Evolutionary conservation across 2,329 filamentous ascomycete species (phyloP).

Genomic region (Fusarium sulawesiense): DNA sequence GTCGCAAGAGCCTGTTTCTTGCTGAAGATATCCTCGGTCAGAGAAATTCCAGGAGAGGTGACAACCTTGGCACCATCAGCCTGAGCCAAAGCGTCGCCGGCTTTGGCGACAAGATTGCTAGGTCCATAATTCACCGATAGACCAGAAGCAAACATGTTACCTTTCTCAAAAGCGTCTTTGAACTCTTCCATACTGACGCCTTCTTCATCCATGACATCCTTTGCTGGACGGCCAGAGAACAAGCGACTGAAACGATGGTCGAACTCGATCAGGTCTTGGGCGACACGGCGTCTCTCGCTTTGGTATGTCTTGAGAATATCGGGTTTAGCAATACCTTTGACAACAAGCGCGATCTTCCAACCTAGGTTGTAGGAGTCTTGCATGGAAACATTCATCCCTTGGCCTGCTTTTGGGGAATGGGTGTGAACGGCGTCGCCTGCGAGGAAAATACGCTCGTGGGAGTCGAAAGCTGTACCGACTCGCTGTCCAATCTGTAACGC

Average conservation of each 20-base stretch:
- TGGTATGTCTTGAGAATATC: slow-evolving; percentile 67
- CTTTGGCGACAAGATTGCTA: neutral
- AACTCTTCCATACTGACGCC: neutral
- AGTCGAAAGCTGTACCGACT: neutral
- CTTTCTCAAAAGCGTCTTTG: neutral
- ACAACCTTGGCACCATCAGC: neutral
- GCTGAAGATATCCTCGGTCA: neutral
- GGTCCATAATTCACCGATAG: neutral
- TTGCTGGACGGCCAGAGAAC: neutral
- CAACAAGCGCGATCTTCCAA: slow-evolving; percentile 64
- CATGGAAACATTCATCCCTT: slow-evolving; percentile 73
- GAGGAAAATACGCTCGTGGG: slow-evolving; percentile 66
- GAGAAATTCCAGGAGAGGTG: accelerated
- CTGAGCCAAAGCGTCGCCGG: neutral
- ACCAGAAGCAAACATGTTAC: neutral
- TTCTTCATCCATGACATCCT: slow-evolving; percentile 2
- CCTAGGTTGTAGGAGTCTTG: slow-evolving; percentile 71
- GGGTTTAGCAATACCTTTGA: slow-evolving; percentile 65
- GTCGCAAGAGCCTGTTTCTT: slow-evolving; percentile 14
- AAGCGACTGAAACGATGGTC: slow-evolving; percentile 48
- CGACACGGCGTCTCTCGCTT: slow-evolving; percentile 70
- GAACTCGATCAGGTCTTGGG: slow-evolving; percentile 68
- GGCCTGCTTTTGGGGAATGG: slow-evolving; percentile 77
- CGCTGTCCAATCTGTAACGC: neutral
- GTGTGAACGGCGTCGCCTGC: slow-evolving; percentile 78